Conservation (phyloP, 768 basidiomycete genomes). For the Lentinula raphanica region DNA sequence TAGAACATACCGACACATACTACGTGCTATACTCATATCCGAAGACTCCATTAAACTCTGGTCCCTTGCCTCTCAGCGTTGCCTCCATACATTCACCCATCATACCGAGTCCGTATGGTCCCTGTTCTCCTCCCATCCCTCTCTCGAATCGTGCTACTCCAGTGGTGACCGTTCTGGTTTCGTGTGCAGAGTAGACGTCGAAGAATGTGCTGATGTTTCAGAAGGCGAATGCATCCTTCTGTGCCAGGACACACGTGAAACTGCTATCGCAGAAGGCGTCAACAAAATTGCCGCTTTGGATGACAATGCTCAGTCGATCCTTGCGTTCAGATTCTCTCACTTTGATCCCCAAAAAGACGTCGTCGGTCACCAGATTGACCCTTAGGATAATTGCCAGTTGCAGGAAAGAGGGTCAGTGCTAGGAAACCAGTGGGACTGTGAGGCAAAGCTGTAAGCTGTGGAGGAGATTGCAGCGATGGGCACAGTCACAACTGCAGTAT, state of each 20-base stretch:
- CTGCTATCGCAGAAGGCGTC: conserved; percentile 55
- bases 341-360: too few relatives aligned
- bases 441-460: too few relatives aligned
- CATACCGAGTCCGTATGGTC: conserved; percentile 96
- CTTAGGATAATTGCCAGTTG: too few relatives aligned
- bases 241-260: conserved; percentile 57
- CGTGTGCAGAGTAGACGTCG: conserved; percentile 88
- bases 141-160: conserved; percentile 86
- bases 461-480: too few relatives aligned
- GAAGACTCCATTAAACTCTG: conserved; percentile 94
- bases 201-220: conserved; percentile 70
- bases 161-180: conserved; percentile 90
- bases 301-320: conserved; percentile 47
- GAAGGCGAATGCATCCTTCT: conserved; percentile 89
- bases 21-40: conserved; percentile 81
- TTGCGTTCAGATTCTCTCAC: conserved; percentile 30
- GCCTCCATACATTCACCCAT: conserved; percentile 93
- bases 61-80: conserved; percentile 85
- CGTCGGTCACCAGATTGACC: too few relatives aligned
- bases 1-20: conserved; percentile 98
- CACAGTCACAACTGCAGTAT: too few relatives aligned
- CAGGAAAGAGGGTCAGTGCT: too few relatives aligned
- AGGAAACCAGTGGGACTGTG: too few relatives aligned
- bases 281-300: conserved; percentile 81
- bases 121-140: conserved; percentile 80